Evolutionary conservation across 306 rosid genomes (phyloP).

Genomic region (Rosa multiflora): DNA sequence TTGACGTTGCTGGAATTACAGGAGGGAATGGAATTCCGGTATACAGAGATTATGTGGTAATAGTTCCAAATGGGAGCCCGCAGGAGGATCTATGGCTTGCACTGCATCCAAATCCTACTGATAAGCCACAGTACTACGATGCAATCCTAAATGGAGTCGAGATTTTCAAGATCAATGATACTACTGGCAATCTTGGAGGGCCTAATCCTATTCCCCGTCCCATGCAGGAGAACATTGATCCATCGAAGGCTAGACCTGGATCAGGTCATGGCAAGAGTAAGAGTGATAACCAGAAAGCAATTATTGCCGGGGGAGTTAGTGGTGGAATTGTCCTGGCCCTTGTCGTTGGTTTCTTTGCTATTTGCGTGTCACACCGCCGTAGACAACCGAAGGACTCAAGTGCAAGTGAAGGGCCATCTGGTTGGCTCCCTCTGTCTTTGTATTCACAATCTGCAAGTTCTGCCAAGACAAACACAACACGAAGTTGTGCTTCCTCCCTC

Average conservation of each 20-base stretch:
- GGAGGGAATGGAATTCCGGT: conserved; percentile 40
- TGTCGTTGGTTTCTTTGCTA: conserved; percentile 52
- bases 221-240: conserved; percentile 47
- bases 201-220: conserved; percentile 68
- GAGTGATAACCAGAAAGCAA: conserved; percentile 37
- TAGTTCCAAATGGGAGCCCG: conserved; percentile 60
- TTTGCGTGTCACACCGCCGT: conserved; percentile 40
- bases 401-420: conserved; percentile 91
- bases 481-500: conserved; percentile 85
- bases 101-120: conserved; percentile 48
- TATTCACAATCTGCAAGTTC: conserved; percentile 91
- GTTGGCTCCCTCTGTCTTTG: conserved; percentile 96
- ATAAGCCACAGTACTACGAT: conserved; percentile 38
- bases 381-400: conserved; percentile 63
- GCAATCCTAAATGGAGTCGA: conserved; percentile 82
- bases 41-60: conserved; percentile 57
- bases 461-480: conserved; percentile 89
- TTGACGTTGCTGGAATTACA: conserved; percentile 61
- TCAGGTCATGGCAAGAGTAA: conserved; percentile 49
- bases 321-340: conserved; percentile 66
- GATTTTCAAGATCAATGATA: conserved; percentile 71
- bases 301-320: conserved; percentile 65
- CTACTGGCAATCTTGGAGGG: conserved; percentile 70
- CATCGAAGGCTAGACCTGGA: conserved; percentile 39
- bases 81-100: conserved; percentile 74